Evolutionary conservation across 768 basidiomycete species (phyloP).

Genomic region (Russula earlei): DNA sequence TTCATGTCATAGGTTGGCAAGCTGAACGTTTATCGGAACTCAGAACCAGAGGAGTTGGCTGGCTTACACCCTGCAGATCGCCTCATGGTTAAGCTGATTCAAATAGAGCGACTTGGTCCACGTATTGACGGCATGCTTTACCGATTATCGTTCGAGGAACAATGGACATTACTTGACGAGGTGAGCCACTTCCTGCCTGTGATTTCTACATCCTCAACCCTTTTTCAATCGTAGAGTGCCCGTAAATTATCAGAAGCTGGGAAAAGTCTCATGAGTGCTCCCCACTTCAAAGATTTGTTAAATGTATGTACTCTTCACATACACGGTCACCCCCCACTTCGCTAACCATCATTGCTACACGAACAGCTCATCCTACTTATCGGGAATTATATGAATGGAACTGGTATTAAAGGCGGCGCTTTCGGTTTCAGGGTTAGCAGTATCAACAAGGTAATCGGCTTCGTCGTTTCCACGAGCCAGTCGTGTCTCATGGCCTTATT

Average conservation of each 20-base stretch:
- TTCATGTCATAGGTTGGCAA: slow-evolving; percentile 58
- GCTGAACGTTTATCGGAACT: slow-evolving; percentile 79
- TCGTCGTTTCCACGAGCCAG: background rate
- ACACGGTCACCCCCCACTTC: slow-evolving; percentile 15
- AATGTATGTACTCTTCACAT: slow-evolving; percentile 40
- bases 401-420: slow-evolving; percentile 91
- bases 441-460: slow-evolving; percentile 75
- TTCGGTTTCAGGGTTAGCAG: slow-evolving; percentile 96
- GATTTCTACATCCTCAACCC: slow-evolving; percentile 8
- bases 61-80: slow-evolving; percentile 91
- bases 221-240: slow-evolving; percentile 46
- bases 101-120: slow-evolving; percentile 80
- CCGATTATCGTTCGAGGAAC: slow-evolving; percentile 80
- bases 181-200: slow-evolving; percentile 33
- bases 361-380: slow-evolving; percentile 79
- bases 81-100: slow-evolving; percentile 93
- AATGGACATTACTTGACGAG: slow-evolving; percentile 71
- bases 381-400: slow-evolving; percentile 98
- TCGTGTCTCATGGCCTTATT: background rate
- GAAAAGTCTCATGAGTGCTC: slow-evolving; percentile 68
- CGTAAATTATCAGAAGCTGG: slow-evolving; percentile 77
- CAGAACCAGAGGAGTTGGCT: slow-evolving; percentile 78
- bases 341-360: background rate
- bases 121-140: slow-evolving; percentile 96
- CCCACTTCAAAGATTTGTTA: slow-evolving; percentile 80